phyloP scores from a whole-genome alignment of 2,329 filamentous ascomycete species.

The Dactylellina haptotyla region DNA sequence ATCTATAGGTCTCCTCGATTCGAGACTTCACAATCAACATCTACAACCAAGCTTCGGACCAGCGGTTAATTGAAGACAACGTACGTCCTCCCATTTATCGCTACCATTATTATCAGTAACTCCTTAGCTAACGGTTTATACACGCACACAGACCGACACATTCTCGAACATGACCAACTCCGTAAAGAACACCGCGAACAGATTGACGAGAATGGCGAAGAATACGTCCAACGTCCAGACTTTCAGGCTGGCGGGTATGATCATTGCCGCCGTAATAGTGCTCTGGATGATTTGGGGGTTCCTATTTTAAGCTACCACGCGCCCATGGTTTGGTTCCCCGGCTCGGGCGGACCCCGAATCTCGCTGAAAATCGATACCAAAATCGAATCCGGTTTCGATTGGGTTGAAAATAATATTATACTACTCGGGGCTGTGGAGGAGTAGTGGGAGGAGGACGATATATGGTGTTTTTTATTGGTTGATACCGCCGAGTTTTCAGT shows the following conservation, averaged over 20 bases:
- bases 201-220: constrained; percentile 88
- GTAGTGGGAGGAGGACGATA: too few relatives aligned
- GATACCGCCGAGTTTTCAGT: too few relatives aligned
- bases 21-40: constrained; percentile 96
- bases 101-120: background rate
- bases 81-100: constrained; percentile 65
- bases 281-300: constrained; percentile 77
- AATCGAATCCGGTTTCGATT: too few relatives aligned
- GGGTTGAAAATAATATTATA: too few relatives aligned
- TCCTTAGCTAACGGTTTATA: background rate
- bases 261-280: constrained; percentile 76
- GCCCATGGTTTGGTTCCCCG: background rate
- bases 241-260: constrained; percentile 85
- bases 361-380: too few relatives aligned
- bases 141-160: constrained; percentile 75
- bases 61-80: constrained; percentile 86
- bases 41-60: constrained; percentile 91
- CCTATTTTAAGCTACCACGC: constrained; percentile 66
- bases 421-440: too few relatives aligned
- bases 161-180: constrained; percentile 87
- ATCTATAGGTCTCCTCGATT: constrained; percentile 75
- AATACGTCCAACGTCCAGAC: constrained; percentile 91
- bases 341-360: too few relatives aligned
- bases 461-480: too few relatives aligned
- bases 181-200: constrained; percentile 82